Evolutionary conservation across 2,329 filamentous ascomycete genomes (phyloP).

Genomic region (Podosphaera fusca): DNA sequence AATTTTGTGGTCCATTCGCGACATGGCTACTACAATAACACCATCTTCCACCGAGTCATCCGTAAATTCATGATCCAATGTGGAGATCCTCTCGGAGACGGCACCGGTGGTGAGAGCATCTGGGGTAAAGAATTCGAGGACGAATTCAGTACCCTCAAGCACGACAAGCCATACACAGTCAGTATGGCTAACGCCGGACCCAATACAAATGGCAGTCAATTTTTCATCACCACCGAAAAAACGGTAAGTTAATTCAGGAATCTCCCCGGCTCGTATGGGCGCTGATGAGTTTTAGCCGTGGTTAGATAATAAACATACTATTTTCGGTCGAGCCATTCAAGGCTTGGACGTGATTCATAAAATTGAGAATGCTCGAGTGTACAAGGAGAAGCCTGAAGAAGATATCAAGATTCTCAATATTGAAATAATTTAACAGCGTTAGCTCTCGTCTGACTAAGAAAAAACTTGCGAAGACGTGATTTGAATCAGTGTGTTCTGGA

Average conservation of each 20-base stretch:
- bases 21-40: slow-evolving; percentile 88
- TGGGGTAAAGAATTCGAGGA: slow-evolving; percentile 87
- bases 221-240: slow-evolving; percentile 96
- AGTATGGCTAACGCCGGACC: slow-evolving; percentile 97
- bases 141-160: slow-evolving; percentile 73
- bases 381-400: slow-evolving; percentile 81
- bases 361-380: slow-evolving; percentile 76
- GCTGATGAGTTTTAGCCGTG: slow-evolving; percentile 34
- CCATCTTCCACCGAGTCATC: slow-evolving; percentile 93
- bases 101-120: slow-evolving; percentile 74
- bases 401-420: slow-evolving; percentile 97
- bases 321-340: slow-evolving; percentile 77
- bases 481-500: too few relatives aligned
- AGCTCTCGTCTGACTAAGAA: too few relatives aligned
- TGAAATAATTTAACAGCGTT: slow-evolving; percentile 13
- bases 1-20: slow-evolving; percentile 88
- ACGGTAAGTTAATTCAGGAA: slow-evolving; percentile 32
- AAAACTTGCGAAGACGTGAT: too few relatives aligned
- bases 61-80: slow-evolving; percentile 94
- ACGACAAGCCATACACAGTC: slow-evolving; percentile 89
- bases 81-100: slow-evolving; percentile 70
- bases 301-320: slow-evolving; percentile 89
- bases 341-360: slow-evolving; percentile 86
- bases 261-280: too few relatives aligned
- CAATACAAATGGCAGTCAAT: slow-evolving; percentile 88